Evolutionary conservation across 1,139 yeast genomes (phyloP).

Genomic region (Taiozyma sp.): DNA sequence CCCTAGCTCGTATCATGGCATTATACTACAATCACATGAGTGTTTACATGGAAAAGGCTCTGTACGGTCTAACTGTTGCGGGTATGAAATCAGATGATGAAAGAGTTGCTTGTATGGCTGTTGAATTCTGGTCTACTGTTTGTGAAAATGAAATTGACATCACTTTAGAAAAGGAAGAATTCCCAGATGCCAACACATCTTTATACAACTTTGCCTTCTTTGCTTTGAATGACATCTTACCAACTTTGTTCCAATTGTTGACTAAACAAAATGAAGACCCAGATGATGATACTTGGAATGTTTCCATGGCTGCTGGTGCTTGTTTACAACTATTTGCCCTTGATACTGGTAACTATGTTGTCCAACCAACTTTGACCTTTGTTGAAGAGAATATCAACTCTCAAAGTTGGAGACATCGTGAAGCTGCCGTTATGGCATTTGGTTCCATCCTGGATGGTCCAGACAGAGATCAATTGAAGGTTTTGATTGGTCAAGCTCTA

Average conservation of each 20-base stretch:
- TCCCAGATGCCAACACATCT: slow-evolving; percentile 37
- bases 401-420: slow-evolving; percentile 79
- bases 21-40: slow-evolving; percentile 86
- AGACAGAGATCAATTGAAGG: slow-evolving; percentile 63
- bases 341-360: slow-evolving; percentile 80
- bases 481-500: slow-evolving; percentile 75
- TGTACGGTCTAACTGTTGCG: slow-evolving; percentile 81
- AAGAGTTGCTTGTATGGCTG: slow-evolving; percentile 95
- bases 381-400: slow-evolving; percentile 68
- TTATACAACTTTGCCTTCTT: slow-evolving; percentile 74
- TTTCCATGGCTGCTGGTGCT: slow-evolving; percentile 98
- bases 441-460: slow-evolving; percentile 98
- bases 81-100: slow-evolving; percentile 89
- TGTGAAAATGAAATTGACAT: slow-evolving; percentile 94
- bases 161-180: slow-evolving; percentile 61
- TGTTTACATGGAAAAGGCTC: slow-evolving; percentile 95
- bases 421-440: slow-evolving; percentile 98
- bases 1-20: slow-evolving; percentile 89
- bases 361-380: slow-evolving; percentile 77
- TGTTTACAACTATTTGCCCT: slow-evolving; percentile 93
- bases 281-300: slow-evolving; percentile 94
- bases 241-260: slow-evolving; percentile 73
- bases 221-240: slow-evolving; percentile 82
- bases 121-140: slow-evolving; percentile 96
- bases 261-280: slow-evolving; percentile 90